Conservation (phyloP, 805 yeast genomes). For the Saccharomycopsis sp. region DNA sequence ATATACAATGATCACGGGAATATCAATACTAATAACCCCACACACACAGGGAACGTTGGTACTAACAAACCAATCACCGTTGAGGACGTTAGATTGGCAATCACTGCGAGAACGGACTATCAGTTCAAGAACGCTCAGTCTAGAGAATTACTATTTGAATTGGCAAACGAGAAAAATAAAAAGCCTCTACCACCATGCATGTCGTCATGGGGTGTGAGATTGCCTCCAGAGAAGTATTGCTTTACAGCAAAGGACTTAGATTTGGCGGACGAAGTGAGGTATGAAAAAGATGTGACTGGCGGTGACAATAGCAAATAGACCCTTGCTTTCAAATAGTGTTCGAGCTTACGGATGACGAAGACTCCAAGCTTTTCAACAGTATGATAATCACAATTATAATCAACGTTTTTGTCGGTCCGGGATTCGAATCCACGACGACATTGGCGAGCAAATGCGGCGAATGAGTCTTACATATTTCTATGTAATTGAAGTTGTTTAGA, state of each 20-base stretch:
- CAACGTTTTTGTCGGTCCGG: too few species aligned
- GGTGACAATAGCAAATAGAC: too few species aligned
- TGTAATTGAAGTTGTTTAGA: too few species aligned
- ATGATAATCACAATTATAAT: too few species aligned
- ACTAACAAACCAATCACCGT: slow-evolving; percentile 54
- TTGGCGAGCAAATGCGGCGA: too few species aligned
- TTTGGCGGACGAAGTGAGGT: slow-evolving; percentile 40
- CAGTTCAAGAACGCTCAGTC: slow-evolving; percentile 92
- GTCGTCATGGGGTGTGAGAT: slow-evolving; percentile 83
- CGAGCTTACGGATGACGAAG: too few species aligned
- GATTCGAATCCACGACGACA: too few species aligned
- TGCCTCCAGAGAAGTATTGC: slow-evolving; percentile 98
- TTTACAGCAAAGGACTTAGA: slow-evolving; percentile 79
- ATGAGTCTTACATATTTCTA: too few species aligned
- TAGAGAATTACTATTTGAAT: slow-evolving; percentile 79
- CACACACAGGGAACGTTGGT: slow-evolving; percentile 36
- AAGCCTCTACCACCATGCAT: slow-evolving; percentile 86
- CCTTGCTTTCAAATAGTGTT: too few species aligned
- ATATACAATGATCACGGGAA: slow-evolving; percentile 79
- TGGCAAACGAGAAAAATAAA: slow-evolving; percentile 88
- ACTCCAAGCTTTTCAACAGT: too few species aligned
- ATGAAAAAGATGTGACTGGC: slow-evolving; percentile 3
- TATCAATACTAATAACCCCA: slow-evolving; percentile 23
- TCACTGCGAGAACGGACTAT: slow-evolving; percentile 88
- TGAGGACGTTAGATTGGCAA: slow-evolving; percentile 88